Conservation (phyloP, 176 grass and related monocot species). For the Carex kokanica region DNA sequence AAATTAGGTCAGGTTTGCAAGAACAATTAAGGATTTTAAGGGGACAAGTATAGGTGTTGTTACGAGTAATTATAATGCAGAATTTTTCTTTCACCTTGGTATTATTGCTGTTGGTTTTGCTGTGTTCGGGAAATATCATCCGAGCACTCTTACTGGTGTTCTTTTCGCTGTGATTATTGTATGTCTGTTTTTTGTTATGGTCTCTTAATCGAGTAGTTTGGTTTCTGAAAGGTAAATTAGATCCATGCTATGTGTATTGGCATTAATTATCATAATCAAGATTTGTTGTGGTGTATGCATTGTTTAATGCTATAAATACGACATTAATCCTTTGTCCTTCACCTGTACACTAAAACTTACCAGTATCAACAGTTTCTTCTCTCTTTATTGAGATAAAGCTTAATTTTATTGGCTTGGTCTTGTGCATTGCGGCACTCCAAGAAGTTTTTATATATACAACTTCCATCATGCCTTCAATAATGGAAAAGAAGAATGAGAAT, state of each 20-base stretch:
- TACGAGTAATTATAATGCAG: conserved; percentile 6
- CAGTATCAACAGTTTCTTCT: not conserved
- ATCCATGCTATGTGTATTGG: not conserved
- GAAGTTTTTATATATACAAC: not conserved
- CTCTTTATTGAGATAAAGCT: not conserved
- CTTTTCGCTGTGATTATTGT: not conserved
- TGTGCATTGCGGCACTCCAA: not conserved
- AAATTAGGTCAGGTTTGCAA: not conserved
- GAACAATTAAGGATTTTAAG: not conserved
- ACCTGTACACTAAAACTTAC: not conserved
- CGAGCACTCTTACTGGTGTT: not conserved
- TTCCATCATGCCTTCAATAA: not conserved
- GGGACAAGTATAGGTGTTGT: conserved; percentile 5
- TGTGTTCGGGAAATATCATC: not conserved
- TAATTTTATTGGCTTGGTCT: not conserved
- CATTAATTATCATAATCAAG: not conserved
- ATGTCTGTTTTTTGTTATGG: not conserved
- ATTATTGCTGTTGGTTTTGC: not conserved
- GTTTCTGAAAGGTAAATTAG: not conserved
- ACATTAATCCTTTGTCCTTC: not conserved
- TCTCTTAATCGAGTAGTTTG: not conserved
- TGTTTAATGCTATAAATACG: not conserved
- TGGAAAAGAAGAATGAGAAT: not conserved
- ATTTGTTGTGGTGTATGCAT: not conserved
- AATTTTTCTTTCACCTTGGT: not conserved